These are phyloP conservation scores for Leccinum ponderosum DNA, from an alignment of 1,284 basidiomycete species.

Conservation along the genomic window DNA sequence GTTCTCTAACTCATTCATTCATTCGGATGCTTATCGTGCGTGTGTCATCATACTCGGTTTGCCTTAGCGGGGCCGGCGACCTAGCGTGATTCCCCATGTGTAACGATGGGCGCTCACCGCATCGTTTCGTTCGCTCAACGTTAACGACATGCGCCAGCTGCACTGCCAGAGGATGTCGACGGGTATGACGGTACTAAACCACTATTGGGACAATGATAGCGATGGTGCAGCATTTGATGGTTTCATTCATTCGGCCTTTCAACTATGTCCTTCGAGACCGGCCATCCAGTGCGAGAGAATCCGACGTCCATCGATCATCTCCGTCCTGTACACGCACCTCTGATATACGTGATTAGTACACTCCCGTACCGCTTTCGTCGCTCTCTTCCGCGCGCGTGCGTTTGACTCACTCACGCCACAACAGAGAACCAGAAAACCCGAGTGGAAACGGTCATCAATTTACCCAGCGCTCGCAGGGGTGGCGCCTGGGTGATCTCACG, in stretches of 20 bases:
- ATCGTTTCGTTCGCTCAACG: slow-evolving; percentile 16
- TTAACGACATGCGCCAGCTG: background rate
- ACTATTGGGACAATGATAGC: background rate
- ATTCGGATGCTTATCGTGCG: background rate
- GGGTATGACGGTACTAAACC: background rate
- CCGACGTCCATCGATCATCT: background rate
- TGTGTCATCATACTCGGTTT: slow-evolving; percentile 12
- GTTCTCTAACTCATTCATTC: background rate
- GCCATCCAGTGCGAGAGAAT: background rate
- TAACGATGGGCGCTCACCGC: slow-evolving; percentile 11
- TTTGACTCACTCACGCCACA: background rate
- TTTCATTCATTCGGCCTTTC: slow-evolving; percentile 2
- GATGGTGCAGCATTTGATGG: background rate
- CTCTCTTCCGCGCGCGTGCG: background rate
- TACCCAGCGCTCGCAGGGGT: slow-evolving; percentile 6
- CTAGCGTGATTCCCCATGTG: slow-evolving; percentile 3
- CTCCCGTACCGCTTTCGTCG: background rate
- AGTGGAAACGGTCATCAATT: background rate
- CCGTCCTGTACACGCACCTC: background rate
- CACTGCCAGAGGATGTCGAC: slow-evolving; percentile 1
- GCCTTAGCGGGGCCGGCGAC: slow-evolving; percentile 17
- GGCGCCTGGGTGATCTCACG: slow-evolving; percentile 16
- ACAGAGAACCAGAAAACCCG: background rate
- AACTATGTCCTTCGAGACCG: background rate
- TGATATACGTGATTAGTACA: background rate